Base-by-base conservation (phyloP, 164 flowering plant genomes). In the Chloranthus sessilifolius region DNA sequence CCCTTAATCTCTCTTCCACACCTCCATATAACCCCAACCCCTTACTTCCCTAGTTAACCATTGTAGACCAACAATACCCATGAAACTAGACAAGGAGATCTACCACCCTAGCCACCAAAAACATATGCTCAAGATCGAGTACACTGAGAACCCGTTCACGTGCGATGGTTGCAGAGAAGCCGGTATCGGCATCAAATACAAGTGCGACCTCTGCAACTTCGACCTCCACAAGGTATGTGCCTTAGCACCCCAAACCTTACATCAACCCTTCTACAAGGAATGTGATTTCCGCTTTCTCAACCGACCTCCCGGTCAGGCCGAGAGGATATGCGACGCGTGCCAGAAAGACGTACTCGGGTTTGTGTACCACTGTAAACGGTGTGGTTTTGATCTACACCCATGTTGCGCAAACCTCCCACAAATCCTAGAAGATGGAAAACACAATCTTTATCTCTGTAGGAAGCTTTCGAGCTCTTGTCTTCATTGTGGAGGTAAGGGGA, bases 111-210 rank as follows among this genome's bases (percentile, higher is more conserved):
- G 22, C 62, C 87, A 81, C 60, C 68, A 74, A 4, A 58, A 72
- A 8, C 87, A 81, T 74, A 74, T 45, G 46, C 76, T 81, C 24
- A 72, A 61, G 68, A 62, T 78, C 25, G 78, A 78, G 22, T 76
- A 71, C 66, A 68, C 80, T 1, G 83, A 76, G 50, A 62, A 43
- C 20, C 88, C 84, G 0, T 78, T 78, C 75, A 67, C 62, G 20
- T 81, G 88, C 20, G 80, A 81, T 36, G 88, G 88, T 17, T 81
- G 88, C 68, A 81, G 73, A 45, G 88, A 81, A 65, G 80, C 72
- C 0, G 82, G 84, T 17, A 74, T 81, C 14, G 83, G 84, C 27
- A 64, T 61, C 40, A 53, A 63, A 20, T 78, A 78, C 80, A 76
- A 43, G 42, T 81, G 87, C 49, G 38, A 49, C 16, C 44, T 43